Evolutionary conservation across 2,329 filamentous ascomycete genomes (phyloP), one percentile per base, ranked within the genome.

Genomic region (Sodiomyces alkalinus): DNA sequence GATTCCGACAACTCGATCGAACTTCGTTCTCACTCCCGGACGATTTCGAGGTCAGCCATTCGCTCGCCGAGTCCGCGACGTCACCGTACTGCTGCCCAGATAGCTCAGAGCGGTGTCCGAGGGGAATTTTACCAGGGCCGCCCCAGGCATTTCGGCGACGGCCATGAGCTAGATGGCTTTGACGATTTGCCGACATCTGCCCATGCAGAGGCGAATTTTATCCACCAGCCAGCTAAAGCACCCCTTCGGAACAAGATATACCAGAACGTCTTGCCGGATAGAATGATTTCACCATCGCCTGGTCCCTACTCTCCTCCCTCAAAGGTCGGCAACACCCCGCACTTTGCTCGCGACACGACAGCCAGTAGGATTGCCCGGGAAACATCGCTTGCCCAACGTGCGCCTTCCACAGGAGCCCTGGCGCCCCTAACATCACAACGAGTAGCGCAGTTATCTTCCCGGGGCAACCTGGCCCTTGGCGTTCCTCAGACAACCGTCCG

Each of bases 111-210:
- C 28, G 31, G 34, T 29, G 13, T 35, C 36, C 20, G 38, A 30
- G 32, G 37, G 30, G 29, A 35, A 29, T 23, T 31, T 35, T 33
- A 43, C 29, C 27, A 39, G 39, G 31, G 37, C 22, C 64, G 73
- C 22, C 62, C 64, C 34, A 68, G 74, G 25, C 73, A 81, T 42
- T 98, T 92, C 55, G 90, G 90, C 9, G 83, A 94, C 49, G 90
- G 90, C 11, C 80, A 78, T 34, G 90, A 98, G 52, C 64, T 98
- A 19, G 87, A 96, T 41, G 74, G 69, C 3, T 96, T 98, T 48
- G 90, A 98, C 48, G 90, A 98, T 52, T 59, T 98, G 31, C 87
- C 87, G 2, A 96, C 86, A 0, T 94, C 86, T 11, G 73, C 68
- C 9, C 72, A 78, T 34, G 68, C 73, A 10, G 90, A 98, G 53